phyloP scores from a whole-genome alignment of 371 early-diverging fungal species.

The Syncephalastrum monosporum region DNA sequence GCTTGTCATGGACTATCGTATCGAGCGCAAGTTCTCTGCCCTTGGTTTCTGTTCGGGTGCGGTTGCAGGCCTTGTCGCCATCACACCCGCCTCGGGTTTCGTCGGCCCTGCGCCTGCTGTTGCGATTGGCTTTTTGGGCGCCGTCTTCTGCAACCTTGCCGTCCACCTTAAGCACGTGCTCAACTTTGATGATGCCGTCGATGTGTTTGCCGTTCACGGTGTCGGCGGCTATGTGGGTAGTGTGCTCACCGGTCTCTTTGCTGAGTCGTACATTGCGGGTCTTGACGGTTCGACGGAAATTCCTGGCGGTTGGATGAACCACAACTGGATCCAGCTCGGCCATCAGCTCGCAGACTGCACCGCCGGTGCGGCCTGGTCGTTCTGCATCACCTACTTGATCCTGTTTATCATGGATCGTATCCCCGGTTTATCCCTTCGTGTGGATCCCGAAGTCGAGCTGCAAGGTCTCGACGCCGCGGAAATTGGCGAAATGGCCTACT shows the following conservation, averaged over 20 bases:
- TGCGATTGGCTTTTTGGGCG: conserved; percentile 76
- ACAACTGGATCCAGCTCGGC: conserved; percentile 76
- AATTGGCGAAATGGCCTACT: conserved; percentile 76
- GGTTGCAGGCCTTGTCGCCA: conserved; percentile 89
- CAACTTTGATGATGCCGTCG: conserved; percentile 87
- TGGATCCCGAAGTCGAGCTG: conserved; percentile 68
- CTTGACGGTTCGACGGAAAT: conserved; percentile 71
- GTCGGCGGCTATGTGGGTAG: conserved; percentile 84
- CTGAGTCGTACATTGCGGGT: conserved; percentile 69
- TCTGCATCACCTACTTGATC: conserved; percentile 72
- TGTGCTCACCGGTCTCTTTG: conserved; percentile 88
- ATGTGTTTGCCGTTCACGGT: conserved; percentile 88
- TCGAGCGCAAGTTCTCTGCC: conserved; percentile 77
- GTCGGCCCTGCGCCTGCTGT: conserved; percentile 84
- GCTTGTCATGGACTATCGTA: conserved; percentile 77
- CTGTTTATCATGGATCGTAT: conserved; percentile 78
- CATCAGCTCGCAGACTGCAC: conserved; percentile 79
- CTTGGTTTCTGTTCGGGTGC: conserved; percentile 92
- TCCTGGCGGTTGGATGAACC: conserved; percentile 83
- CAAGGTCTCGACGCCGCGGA: conserved; percentile 77
- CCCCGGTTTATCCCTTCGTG: conserved; percentile 74
- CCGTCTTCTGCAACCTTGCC: conserved; percentile 75
- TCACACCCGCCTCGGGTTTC: conserved; percentile 91
- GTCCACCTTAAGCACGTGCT: conserved; percentile 75
- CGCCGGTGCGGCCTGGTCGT: conserved; percentile 80